These are phyloP conservation scores for Cymbopogon citratus DNA, from an alignment of 176 grass and related monocot species.

Conservation along the genomic window DNA sequence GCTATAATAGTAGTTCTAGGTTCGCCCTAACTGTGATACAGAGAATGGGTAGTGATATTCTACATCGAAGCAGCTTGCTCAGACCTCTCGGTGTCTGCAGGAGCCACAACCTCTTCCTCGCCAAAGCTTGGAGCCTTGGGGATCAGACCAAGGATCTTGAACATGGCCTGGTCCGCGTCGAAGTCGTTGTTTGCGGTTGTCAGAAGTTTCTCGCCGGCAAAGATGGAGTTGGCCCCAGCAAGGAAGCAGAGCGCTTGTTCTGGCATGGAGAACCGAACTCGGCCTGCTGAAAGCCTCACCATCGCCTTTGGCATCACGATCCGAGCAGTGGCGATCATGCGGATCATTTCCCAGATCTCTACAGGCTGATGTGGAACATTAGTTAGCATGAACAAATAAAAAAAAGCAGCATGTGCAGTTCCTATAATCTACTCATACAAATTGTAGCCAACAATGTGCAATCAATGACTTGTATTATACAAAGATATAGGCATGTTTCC, in stretches of 20 bases:
- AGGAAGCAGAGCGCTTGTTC: constrained; percentile 92
- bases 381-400: constrained; percentile 1
- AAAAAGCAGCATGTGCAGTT: neutral
- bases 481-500: neutral
- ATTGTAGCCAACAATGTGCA: neutral
- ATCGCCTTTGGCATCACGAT: constrained; percentile 92
- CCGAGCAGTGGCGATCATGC: constrained; percentile 88
- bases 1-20: neutral
- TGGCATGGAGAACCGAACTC: constrained; percentile 87
- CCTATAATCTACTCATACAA: neutral
- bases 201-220: constrained; percentile 71
- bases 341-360: constrained; percentile 99
- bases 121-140: constrained; percentile 72
- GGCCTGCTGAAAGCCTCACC: constrained; percentile 90
- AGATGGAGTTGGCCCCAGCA: constrained; percentile 92
- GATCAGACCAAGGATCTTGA: constrained; percentile 86
- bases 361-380: constrained; percentile 54
- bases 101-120: neutral
- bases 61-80: constrained; percentile 56
- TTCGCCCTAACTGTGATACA: neutral
- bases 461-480: neutral
- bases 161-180: constrained; percentile 78
- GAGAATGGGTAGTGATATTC: neutral
- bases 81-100: constrained; percentile 14
- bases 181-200: constrained; percentile 87